These are phyloP conservation scores for Syzygium grande DNA, from an alignment of 345 rosid species.

Conservation along the genomic window DNA sequence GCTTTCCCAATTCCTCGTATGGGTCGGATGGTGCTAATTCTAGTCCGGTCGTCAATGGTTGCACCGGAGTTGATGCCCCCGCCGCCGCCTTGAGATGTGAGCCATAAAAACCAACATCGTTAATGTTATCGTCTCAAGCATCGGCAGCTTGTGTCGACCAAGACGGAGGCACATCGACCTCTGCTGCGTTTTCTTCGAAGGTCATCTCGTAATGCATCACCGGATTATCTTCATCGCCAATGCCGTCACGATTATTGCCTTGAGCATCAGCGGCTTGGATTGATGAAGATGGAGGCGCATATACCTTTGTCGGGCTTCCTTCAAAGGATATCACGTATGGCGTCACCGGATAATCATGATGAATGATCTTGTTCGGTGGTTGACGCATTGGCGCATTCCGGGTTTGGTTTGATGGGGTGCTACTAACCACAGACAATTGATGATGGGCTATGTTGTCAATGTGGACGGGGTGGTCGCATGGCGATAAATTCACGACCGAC, in stretches of 20 bases:
- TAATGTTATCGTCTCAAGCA: background rate
- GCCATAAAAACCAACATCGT: background rate
- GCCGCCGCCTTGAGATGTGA: background rate
- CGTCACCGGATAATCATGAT: rapidly evolving
- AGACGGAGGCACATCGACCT: background rate
- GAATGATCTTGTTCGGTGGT: background rate
- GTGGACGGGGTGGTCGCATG: rapidly evolving
- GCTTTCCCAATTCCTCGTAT: background rate
- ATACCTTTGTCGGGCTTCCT: background rate
- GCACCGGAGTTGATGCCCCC: background rate
- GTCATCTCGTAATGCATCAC: background rate
- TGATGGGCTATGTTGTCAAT: background rate
- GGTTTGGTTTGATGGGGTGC: background rate
- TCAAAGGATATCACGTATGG: background rate
- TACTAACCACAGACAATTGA: background rate
- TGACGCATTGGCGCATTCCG: background rate
- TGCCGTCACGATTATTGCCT: background rate
- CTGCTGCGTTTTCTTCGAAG: background rate
- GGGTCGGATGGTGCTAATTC: background rate
- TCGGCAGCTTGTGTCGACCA: background rate
- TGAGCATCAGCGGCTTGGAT: background rate
- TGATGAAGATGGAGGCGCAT: background rate
- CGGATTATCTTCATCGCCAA: background rate
- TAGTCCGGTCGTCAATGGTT: background rate
- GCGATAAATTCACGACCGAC: background rate